phyloP scores from a whole-genome alignment of 257 asterid species.

The Misopates orontium region DNA sequence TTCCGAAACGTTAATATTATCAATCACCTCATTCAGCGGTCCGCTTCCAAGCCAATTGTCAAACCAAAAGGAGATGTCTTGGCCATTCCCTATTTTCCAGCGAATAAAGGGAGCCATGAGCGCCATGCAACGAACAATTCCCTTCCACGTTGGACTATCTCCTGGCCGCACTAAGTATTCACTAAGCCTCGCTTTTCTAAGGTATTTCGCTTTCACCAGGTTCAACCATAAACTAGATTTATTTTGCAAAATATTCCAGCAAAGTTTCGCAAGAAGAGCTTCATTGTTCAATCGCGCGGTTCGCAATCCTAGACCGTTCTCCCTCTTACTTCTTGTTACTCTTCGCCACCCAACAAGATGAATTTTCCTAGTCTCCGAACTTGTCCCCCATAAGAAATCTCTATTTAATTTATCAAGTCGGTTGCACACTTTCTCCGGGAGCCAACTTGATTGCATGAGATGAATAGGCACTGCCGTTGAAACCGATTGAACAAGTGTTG shows the following conservation, averaged over 20 bases:
- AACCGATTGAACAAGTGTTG: not conserved
- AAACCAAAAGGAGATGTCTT: too few species aligned
- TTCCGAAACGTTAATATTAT: not conserved
- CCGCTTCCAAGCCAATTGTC: not conserved
- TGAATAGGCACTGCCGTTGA: not conserved
- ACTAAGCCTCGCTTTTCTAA: too few species aligned
- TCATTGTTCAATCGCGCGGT: too few species aligned
- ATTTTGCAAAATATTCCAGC: too few species aligned
- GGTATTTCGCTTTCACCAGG: too few species aligned
- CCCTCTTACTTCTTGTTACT: not conserved
- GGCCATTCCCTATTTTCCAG: not conserved
- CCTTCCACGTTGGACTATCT: not conserved
- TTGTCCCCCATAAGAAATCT: not conserved
- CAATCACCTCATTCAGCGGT: not conserved
- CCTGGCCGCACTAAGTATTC: too few species aligned
- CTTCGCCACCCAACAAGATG: not conserved
- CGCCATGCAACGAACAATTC: not conserved
- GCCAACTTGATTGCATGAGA: not conserved
- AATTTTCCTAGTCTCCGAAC: not conserved
- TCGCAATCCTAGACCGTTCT: not conserved
- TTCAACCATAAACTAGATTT: too few species aligned
- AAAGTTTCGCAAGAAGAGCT: too few species aligned
- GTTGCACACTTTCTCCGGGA: too few species aligned
- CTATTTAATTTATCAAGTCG: not conserved
- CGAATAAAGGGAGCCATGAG: not conserved